Percentiles rank a stretch among this genome's conserved stretches.
phyloP scores from a whole-genome alignment of 2,329 filamentous ascomycete species.

The Aspergillus costaricaensis region DNA sequence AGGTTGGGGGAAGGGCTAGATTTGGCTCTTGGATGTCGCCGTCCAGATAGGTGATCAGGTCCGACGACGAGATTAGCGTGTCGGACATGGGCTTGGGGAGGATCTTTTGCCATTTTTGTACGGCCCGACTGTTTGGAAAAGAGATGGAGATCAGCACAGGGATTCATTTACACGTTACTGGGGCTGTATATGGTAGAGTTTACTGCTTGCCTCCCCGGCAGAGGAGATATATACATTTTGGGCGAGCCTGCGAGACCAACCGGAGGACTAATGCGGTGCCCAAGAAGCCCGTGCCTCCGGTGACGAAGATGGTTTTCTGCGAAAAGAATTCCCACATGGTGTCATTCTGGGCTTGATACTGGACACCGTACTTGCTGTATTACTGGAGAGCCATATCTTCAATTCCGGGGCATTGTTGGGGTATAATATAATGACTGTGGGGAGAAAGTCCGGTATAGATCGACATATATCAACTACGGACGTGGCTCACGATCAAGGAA shows the following conservation, averaged over 20 bases:
- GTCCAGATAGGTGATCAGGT: slow-evolving; percentile 12
- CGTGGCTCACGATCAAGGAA: neutral
- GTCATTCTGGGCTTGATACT: neutral
- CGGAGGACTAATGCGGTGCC: slow-evolving; percentile 19
- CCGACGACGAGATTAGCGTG: slow-evolving; percentile 1
- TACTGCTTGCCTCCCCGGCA: slow-evolving; percentile 17
- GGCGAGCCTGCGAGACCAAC: slow-evolving; percentile 2
- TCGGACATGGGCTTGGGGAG: slow-evolving; percentile 5
- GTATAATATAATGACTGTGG: neutral
- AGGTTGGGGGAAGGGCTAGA: slow-evolving; percentile 8
- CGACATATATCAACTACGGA: neutral
- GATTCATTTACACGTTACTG: neutral
- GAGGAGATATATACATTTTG: slow-evolving; percentile 16
- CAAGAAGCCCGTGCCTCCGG: slow-evolving; percentile 21
- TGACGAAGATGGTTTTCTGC: slow-evolving; percentile 17
- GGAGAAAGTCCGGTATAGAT: neutral
- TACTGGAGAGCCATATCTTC: neutral
- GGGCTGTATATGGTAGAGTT: neutral
- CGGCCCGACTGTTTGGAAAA: neutral
- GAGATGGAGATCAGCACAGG: neutral
- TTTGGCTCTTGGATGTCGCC: slow-evolving; percentile 17
- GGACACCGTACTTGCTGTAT: too few species aligned
- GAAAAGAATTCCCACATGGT: slow-evolving; percentile 22
- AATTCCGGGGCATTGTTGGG: neutral
- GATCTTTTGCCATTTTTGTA: slow-evolving; percentile 11